These are phyloP conservation scores for Rhynchospora breviuscula DNA, from an alignment of 176 grass and related monocot genomes.

Conservation along the genomic window DNA sequence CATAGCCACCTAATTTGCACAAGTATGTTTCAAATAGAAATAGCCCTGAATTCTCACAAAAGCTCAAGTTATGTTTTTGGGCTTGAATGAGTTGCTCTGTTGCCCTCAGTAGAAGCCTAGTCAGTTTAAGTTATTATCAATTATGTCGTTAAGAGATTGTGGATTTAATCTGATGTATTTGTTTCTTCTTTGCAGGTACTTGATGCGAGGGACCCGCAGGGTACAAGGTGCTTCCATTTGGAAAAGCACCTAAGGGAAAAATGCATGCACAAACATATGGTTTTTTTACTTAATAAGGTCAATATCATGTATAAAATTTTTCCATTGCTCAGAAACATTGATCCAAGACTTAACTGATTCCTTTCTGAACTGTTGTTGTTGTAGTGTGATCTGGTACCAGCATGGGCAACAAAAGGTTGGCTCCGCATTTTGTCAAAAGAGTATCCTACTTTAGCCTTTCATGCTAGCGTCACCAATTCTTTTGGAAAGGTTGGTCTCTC, in stretches of 20 bases:
- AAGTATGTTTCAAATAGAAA: background rate
- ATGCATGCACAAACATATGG: constrained; percentile 83
- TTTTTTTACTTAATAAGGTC: constrained; percentile 97
- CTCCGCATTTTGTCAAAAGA: constrained; percentile 66
- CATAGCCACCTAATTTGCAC: background rate
- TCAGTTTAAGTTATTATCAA: background rate
- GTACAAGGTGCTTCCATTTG: constrained; percentile 87
- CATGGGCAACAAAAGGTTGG: constrained; percentile 98
- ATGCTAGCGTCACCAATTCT: constrained; percentile 87
- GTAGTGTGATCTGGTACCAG: constrained; percentile 91
- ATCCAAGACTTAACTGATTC: background rate
- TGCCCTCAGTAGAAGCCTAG: background rate
- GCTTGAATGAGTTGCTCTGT: background rate
- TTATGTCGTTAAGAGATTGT: background rate
- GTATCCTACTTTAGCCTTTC: constrained; percentile 90
- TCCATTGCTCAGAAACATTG: background rate
- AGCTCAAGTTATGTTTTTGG: background rate
- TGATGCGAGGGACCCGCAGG: constrained; percentile 96
- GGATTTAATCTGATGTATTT: background rate
- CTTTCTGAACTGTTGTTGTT: background rate
- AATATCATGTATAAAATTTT: background rate
- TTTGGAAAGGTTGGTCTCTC: constrained; percentile 75
- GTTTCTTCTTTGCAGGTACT: constrained; percentile 46
- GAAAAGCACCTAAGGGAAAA: constrained; percentile 93
- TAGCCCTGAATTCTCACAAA: background rate